Conservation (phyloP, 2,329 filamentous ascomycete genomes). For the Emergomyces pasteurianus region DNA sequence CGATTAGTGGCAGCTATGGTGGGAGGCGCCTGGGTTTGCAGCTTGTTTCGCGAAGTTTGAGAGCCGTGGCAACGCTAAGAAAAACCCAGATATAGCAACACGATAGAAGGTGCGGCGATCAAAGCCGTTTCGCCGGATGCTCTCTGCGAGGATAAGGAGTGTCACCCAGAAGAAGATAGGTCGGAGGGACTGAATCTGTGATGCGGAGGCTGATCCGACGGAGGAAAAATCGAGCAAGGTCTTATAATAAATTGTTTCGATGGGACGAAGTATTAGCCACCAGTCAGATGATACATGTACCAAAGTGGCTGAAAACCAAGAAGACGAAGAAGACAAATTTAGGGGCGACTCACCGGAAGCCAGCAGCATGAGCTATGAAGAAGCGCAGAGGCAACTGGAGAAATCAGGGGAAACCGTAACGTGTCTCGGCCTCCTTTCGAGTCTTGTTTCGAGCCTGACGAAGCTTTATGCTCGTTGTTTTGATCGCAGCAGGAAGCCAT, state of each 20-base stretch:
- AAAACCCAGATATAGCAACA: constrained; percentile 7
- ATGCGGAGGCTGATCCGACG: constrained; percentile 9
- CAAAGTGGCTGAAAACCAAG: not conserved
- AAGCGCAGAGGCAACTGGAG: constrained; percentile 4
- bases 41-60: not conserved
- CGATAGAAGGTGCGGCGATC: constrained; percentile 5
- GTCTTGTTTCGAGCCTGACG: not conserved
- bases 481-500: constrained; percentile 1
- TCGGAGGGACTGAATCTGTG: constrained; percentile 5
- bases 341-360: constrained; percentile 7
- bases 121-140: constrained; percentile 6
- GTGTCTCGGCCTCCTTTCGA: not conserved
- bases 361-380: constrained; percentile 12
- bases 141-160: constrained; percentile 7
- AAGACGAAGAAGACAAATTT: not conserved
- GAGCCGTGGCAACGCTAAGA: constrained; percentile 8
- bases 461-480: not conserved
- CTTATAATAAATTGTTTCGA: constrained; percentile 1
- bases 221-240: constrained; percentile 9
- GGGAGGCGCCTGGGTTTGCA: not conserved
- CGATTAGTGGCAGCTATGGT: constrained; percentile 7
- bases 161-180: constrained; percentile 10
- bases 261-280: not conserved
- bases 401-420: not conserved
- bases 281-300: not conserved